phyloP scores from a whole-genome alignment of 2,329 filamentous ascomycete genomes.

The Tolypocladium cylindrosporum region DNA sequence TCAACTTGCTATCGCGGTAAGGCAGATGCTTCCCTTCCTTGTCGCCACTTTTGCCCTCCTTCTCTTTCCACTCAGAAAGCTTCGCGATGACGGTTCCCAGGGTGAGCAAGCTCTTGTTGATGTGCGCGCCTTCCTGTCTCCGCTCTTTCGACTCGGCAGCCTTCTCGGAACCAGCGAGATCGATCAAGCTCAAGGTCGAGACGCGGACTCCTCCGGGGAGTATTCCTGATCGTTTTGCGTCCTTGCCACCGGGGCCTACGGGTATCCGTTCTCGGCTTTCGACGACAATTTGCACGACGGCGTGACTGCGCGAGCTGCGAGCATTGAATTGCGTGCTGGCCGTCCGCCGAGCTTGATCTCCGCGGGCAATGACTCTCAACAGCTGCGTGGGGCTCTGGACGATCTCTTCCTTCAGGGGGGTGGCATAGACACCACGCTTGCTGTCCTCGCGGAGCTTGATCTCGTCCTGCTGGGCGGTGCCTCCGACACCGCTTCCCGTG shows the following conservation, averaged over 20 bases:
- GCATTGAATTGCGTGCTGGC: conserved; percentile 96
- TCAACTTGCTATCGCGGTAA: conserved; percentile 96
- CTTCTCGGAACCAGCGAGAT: conserved; percentile 91
- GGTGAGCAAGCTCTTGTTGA: conserved; percentile 95
- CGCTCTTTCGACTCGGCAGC: conserved; percentile 93
- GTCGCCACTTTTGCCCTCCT: conserved; percentile 60
- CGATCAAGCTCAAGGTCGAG: conserved; percentile 89
- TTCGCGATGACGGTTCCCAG: conserved; percentile 90
- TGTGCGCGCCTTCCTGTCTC: conserved; percentile 88
- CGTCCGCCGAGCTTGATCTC: conserved; percentile 81
- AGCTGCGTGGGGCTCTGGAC: conserved; percentile 96
- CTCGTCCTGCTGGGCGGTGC: conserved; percentile 62
- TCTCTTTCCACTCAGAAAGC: conserved; percentile 83
- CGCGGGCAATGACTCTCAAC: conserved; percentile 85
- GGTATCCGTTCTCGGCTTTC: conserved; percentile 85
- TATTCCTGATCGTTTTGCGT: conserved; percentile 57
- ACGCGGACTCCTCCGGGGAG: conserved; percentile 85
- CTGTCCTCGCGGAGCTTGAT: conserved; percentile 96
- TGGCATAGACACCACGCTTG: conserved; percentile 93
- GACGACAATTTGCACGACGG: conserved; percentile 96
- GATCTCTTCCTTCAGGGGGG: conserved; percentile 93
- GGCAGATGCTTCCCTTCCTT: conserved; percentile 89
- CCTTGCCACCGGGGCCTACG: conserved; percentile 25
- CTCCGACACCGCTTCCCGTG: conserved; percentile 43
- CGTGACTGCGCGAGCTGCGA: conserved; percentile 92